Evolutionary conservation across 441 rosid species (phyloP), one percentile per base, ranked within the genome.

Genomic region (Euphorbia schlechtendalii): DNA sequence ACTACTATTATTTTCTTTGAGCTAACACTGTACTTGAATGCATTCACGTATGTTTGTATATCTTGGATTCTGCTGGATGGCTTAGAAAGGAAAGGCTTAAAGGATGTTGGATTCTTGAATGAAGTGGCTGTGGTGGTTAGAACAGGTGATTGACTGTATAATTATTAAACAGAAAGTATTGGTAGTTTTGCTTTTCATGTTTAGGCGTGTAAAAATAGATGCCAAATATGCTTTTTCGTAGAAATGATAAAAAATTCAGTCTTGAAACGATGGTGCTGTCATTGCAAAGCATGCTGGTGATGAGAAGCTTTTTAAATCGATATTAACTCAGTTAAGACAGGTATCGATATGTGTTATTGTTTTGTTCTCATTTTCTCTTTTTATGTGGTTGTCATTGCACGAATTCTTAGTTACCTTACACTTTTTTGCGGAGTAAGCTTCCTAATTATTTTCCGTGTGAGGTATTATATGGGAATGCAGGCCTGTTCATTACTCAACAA

Each of bases 41-140:
- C 25, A 62, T 49, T 2, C n/a, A 3, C 36, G 7, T 18, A 49
- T 38, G 48, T 24, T 43, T 14, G 15, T 10, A 21, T 11, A 15
- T 58, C 20, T 57, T 10, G 41, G 73, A 45, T 69, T 66, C 64
- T 77, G 71, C 81, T 91, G 99, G 98, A 84, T 71, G 99, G 99
- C 71, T 75, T 95, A 76, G 97, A 95, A 80, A 86, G 96, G 41
- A 80, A 98, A 80, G 99, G 98, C 46, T 95, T 65, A 68, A 95
- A 95, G 85, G 99, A 95, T 81, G 69, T 83, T 0, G 91, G 95
- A 9, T 91, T 95, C 85, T 81, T 95, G 77, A 89, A 95, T 68
- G 97, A 69, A 64, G 89, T 95, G 27, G 65, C 80, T 56, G 94
- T 89, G 72, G 95, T 95, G 73, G 97, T 88, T 71, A 78, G 90